These are phyloP conservation scores for Fomitopsis schrenkii DNA, from an alignment of 1,284 basidiomycete species.

Conservation along the genomic window DNA sequence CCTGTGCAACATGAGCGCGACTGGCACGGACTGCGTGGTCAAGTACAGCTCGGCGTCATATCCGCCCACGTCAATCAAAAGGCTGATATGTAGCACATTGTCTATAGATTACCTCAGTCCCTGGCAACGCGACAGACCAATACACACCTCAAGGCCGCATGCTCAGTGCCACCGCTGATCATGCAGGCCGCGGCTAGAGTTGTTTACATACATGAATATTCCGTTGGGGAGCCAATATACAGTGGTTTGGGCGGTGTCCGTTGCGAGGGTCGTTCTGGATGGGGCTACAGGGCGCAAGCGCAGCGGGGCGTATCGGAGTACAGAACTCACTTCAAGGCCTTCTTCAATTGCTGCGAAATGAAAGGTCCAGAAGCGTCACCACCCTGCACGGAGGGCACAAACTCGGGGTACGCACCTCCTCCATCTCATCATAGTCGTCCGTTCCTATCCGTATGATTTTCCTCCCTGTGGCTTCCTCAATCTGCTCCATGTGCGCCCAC, in stretches of 20 bases:
- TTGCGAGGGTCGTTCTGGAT: neutral
- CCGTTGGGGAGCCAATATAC: neutral
- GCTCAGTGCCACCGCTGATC: neutral
- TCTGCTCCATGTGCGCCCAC: constrained; percentile 81
- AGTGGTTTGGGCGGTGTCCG: neutral
- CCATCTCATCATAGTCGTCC: constrained; percentile 85
- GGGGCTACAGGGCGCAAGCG: constrained; percentile 19
- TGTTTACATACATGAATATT: neutral
- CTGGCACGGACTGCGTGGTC: constrained; percentile 4
- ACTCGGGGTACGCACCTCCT: constrained; percentile 51
- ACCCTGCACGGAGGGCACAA: neutral
- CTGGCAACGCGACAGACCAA: neutral
- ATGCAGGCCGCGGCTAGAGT: neutral
- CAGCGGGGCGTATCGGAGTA: constrained; percentile 5
- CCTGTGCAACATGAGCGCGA: neutral
- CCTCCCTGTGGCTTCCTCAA: constrained; percentile 74
- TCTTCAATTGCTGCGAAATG: constrained; percentile 64
- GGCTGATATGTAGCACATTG: neutral
- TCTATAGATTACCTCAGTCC: constrained; percentile 1
- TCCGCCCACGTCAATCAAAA: constrained; percentile 4
- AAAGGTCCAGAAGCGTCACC: constrained; percentile 3
- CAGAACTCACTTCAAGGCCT: constrained; percentile 58
- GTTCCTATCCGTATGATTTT: constrained; percentile 82
- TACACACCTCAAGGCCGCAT: constrained; percentile 3
- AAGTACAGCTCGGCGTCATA: constrained; percentile 7